Evolutionary conservation across 768 basidiomycete genomes (phyloP), one percentile per base, ranked within the genome.

Genomic region (Leccinum subgranulosum): DNA sequence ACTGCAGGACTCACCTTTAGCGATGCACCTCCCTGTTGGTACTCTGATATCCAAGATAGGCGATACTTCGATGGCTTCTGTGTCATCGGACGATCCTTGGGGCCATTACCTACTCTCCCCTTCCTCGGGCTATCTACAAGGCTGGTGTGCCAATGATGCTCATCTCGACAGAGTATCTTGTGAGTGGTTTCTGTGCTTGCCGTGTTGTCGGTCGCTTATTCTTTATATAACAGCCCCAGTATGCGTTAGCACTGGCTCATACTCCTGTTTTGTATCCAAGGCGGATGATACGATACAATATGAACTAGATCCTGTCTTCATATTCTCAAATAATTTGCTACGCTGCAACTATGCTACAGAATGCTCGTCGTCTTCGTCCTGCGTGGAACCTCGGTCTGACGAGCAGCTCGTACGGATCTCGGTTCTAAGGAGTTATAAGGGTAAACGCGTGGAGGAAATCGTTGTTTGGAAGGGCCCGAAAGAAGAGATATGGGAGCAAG

Each of bases 381-480:
- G 92, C 64, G 75, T 84, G 3, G 69, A 74, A 6, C 86, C 86
- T 6, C 74, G 76, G 53, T 63, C 53, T n/a, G 75, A 74, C 36
- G 78, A 81, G 36, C 74, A 78, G 21, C 75, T 92, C 3, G 62
- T 90, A 28, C 78, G 90, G 49, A 71, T 93, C 12, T 79, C 76
- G 0, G 66, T 87, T 6, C 69, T 67, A 31, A 51, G 21, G 31
- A 12, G 50, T 25, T 19, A 45, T 11, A 43, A 27, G 9, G 23
- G 28, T 12, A 29, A n/a, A 23, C 46, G 11, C 2, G 34, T 31
- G 11, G 62, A 77, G 33, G 68, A 75, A 41, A 75, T 84, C 1
- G 70, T 93, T 4, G 67, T 94, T 3, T 95, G 91, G 90, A 84
- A 80, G 57, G 92, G 92, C 0, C 84, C 88, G 6, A 73, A 72